Percentiles rank a stretch among this genome's conserved stretches.
Evolutionary conservation across 2,329 filamentous ascomycete genomes (phyloP).

Genomic region (Paracorniculantispora psalliotae): DNA sequence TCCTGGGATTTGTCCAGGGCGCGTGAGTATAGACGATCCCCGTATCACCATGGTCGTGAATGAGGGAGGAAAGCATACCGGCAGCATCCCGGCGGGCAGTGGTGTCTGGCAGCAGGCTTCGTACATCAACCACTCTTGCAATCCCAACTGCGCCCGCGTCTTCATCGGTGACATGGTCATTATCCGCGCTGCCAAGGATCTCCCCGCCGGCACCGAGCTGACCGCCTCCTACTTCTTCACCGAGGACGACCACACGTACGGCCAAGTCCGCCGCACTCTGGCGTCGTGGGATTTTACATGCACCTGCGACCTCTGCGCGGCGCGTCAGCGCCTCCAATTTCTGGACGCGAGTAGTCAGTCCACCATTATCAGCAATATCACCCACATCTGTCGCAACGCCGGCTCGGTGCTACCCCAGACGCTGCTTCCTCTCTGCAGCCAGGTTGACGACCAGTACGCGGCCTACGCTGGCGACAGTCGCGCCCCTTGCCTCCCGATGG

Average conservation of each 20-base stretch:
- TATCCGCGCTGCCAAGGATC: slow-evolving; percentile 32
- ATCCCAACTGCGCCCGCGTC: slow-evolving; percentile 30
- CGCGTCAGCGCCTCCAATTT: background rate
- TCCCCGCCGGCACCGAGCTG: slow-evolving; percentile 34
- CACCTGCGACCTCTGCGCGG: background rate
- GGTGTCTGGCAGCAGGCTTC: slow-evolving; percentile 36
- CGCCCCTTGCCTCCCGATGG: too few species aligned
- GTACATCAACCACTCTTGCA: slow-evolving; percentile 39
- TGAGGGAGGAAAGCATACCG: too few species aligned
- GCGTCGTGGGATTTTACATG: background rate
- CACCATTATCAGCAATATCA: background rate
- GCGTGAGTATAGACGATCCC: too few species aligned
- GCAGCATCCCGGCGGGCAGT: slow-evolving; percentile 6
- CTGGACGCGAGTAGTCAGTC: too few species aligned
- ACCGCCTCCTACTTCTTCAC: slow-evolving; percentile 25
- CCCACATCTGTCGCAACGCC: too few species aligned
- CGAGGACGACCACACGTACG: background rate
- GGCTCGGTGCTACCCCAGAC: too few species aligned
- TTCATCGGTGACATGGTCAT: slow-evolving; percentile 43
- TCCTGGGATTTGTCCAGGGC: too few species aligned
- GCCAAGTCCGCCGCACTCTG: background rate
- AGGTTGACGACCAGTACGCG: too few species aligned
- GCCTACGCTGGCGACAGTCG: too few species aligned
- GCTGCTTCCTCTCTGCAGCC: too few species aligned
- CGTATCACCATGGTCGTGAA: too few species aligned